Conservation (phyloP, 148 eudicot species). For the Arbutus unedo region DNA sequence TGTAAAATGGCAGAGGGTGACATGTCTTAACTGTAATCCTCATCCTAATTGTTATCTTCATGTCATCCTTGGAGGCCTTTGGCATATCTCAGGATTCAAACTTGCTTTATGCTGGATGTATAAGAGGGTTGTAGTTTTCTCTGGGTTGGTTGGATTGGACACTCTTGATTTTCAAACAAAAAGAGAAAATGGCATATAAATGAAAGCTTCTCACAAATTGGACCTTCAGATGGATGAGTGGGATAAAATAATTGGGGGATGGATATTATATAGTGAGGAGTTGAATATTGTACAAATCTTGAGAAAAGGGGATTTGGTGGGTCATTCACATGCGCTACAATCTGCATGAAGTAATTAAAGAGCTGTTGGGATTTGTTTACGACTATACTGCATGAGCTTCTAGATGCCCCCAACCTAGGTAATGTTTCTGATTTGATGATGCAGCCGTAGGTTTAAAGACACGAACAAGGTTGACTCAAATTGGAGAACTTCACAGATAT, state of each 20-base stretch:
- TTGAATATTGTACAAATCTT: background rate
- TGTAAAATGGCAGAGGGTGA: background rate
- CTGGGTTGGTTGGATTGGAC: background rate
- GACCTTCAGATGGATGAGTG: background rate
- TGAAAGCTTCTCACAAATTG: background rate
- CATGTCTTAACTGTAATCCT: background rate
- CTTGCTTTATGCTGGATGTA: background rate
- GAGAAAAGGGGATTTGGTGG: background rate
- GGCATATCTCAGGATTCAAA: background rate
- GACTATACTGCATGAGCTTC: slow-evolving; percentile 6
- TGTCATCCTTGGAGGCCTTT: background rate
- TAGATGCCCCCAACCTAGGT: background rate
- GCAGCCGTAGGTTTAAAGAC: too few species aligned
- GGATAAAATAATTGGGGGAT: background rate
- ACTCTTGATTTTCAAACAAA: background rate
- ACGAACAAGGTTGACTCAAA: too few species aligned
- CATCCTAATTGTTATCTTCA: background rate
- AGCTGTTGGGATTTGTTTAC: background rate
- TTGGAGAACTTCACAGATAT: too few species aligned
- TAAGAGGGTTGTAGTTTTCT: background rate
- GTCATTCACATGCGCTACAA: background rate
- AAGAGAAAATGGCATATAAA: background rate
- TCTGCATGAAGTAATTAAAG: background rate
- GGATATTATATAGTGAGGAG: background rate
- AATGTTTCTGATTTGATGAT: background rate